Conservation (phyloP, 139 green algal species). For the Chlamydomonas asymmetrica region DNA sequence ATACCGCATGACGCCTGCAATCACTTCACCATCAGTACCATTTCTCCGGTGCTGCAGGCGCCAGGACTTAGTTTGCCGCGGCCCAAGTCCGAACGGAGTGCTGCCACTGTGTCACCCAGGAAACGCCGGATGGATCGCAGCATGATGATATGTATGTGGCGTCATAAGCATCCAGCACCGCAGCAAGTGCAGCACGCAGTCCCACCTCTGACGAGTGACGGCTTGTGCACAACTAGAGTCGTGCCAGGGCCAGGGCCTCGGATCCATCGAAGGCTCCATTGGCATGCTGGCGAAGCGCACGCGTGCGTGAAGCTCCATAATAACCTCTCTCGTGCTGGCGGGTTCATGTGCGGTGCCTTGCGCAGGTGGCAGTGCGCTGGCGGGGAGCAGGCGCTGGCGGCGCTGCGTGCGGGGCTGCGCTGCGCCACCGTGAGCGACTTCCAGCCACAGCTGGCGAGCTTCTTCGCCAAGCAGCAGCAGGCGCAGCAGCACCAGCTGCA, state of each 20-base stretch:
- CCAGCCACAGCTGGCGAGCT: neutral
- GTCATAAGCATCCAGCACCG: too few relatives aligned
- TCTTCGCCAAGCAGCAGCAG: conserved; percentile 10
- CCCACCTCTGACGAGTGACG: too few relatives aligned
- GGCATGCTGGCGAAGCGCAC: neutral
- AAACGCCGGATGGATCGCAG: neutral
- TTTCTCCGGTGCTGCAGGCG: neutral
- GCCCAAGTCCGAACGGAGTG: neutral
- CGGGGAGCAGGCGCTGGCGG: conserved; percentile 11
- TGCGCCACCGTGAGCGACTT: conserved; percentile 15
- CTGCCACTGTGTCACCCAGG: neutral
- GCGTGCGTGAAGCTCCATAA: too few relatives aligned
- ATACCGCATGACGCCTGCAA: too few relatives aligned
- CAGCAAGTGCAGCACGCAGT: too few relatives aligned
- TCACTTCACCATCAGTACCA: neutral
- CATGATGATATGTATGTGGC: neutral
- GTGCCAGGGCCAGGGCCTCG: neutral
- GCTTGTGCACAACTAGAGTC: neutral
- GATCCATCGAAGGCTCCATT: neutral
- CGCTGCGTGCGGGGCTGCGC: neutral
- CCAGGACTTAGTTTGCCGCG: neutral
- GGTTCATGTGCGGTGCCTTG: neutral
- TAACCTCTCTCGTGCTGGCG: neutral
- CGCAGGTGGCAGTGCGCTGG: neutral
- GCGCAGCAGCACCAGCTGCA: too few relatives aligned